A percentile compares a stretch with the other conserved stretches of the same genome.
Evolutionary conservation across 225 moss, liverwort and hornwort species (phyloP).

Genomic region (Sphagnum contortum): DNA sequence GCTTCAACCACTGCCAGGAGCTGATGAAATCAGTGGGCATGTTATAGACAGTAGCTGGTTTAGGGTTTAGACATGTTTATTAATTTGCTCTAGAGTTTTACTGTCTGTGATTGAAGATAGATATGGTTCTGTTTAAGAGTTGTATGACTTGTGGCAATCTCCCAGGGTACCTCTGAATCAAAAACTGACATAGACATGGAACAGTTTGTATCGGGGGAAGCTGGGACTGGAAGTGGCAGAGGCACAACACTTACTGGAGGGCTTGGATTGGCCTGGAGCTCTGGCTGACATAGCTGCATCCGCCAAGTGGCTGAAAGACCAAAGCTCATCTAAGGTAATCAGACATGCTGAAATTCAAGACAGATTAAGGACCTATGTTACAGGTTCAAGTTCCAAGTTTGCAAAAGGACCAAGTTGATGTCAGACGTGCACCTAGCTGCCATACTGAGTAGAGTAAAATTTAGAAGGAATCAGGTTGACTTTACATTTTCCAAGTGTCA

Average conservation of each 20-base stretch:
- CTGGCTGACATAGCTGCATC: conserved; percentile 79
- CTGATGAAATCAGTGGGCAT: not conserved
- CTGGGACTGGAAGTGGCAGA: conserved; percentile 67
- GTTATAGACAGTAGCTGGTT: not conserved
- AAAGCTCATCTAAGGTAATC: conserved; percentile 67
- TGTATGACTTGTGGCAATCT: not conserved
- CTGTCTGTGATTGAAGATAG: not conserved
- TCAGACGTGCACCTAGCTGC: too few relatives aligned
- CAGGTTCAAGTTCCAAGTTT: too few relatives aligned
- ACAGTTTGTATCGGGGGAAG: conserved; percentile 83
- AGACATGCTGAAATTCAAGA: not conserved
- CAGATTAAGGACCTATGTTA: too few relatives aligned
- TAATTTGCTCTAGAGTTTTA: not conserved
- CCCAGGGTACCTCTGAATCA: not conserved
- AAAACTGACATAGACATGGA: not conserved
- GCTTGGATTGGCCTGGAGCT: conserved; percentile 87
- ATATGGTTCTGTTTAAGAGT: not conserved
- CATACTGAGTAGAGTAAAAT: too few relatives aligned
- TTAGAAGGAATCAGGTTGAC: too few relatives aligned
- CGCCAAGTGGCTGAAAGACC: conserved; percentile 71
- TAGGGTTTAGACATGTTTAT: not conserved
- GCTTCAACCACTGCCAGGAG: too few relatives aligned
- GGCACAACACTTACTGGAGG: conserved; percentile 72
- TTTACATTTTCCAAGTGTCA: too few relatives aligned
- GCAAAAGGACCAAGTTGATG: too few relatives aligned